Base-by-base conservation (phyloP, 257 asterid genomes). In the Cordia subcordata region DNA sequence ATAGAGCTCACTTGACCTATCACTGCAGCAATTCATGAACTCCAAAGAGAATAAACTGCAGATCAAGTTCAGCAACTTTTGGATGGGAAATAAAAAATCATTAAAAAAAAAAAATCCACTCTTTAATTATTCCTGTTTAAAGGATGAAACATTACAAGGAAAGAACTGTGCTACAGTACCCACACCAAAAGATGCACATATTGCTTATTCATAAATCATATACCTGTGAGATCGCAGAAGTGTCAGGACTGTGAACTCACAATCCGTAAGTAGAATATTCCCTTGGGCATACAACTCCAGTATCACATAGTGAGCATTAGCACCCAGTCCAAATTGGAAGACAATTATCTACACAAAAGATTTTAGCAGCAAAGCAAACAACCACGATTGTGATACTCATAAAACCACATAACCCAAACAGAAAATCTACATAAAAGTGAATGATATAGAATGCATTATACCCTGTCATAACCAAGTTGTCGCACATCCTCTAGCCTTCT, bases 251-350 rank as follows among this genome's bases (percentile, higher is more conserved):
- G 77, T 81, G 73, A 78, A 85, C 63, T 86, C 96, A 45, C 94
- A 66, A 75, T 93, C 97, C 23, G 97, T 89, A 38, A 93, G 96
- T 61, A 93, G 62, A 76, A 93, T 82, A 72, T 93, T 93, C 65
- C 99, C 99, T 85, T 93, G 99, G 64, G 99, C 91, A 83, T 93
- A 93, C 60, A 93, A 79, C 81, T 93, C 99, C 82, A 93, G 72
- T 62, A 93, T 86, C 60, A 93, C 78, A 66, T 86, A 93, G 77
- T 88, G 90, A 38, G 99, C 96, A 74, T 86, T 86, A 69, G 32
- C 80, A 55, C 96, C 97, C 57, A 80, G 74, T 70, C 99, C 99
- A 78, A 93, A 93, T 70, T 93, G 99, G 67, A 93, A 89, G 68
- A 93, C 79, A 70, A 93, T 78, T 62, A 93, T 93, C 99, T 93